These are phyloP conservation scores for Euryodendron excelsum DNA, from an alignment of 148 eudicot species.

Conservation along the genomic window DNA sequence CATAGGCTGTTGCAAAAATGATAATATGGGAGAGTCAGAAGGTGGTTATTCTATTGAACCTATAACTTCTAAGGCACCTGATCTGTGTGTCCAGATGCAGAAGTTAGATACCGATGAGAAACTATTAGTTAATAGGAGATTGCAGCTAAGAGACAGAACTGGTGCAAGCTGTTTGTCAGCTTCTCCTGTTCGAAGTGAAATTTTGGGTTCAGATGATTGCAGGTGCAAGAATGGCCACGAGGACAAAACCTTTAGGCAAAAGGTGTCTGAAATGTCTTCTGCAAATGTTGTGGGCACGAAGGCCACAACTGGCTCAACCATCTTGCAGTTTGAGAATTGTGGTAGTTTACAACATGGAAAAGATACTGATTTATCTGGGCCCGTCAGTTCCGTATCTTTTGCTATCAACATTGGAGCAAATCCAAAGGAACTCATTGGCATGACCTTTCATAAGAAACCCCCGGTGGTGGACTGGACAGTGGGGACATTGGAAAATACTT, in stretches of 20 bases:
- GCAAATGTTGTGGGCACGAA: slow-evolving; percentile 20
- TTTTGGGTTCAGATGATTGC: slow-evolving; percentile 14
- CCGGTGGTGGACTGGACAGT: slow-evolving; percentile 37
- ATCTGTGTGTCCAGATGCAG: slow-evolving; percentile 8
- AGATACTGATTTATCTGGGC: slow-evolving; percentile 1
- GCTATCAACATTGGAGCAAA: slow-evolving; percentile 24
- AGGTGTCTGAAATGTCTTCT: slow-evolving; percentile 17
- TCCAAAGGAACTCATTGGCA: slow-evolving; percentile 25
- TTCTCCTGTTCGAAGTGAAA: slow-evolving; percentile 20
- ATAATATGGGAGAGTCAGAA: slow-evolving; percentile 5
- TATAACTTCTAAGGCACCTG: slow-evolving; percentile 13
- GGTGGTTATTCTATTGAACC: background rate
- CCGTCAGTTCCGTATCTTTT: slow-evolving; percentile 15
- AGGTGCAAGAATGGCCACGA: slow-evolving; percentile 18
- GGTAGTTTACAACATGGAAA: slow-evolving; percentile 13
- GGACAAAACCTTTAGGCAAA: slow-evolving; percentile 13
- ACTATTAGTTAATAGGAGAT: slow-evolving; percentile 11
- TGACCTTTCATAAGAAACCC: slow-evolving; percentile 59
- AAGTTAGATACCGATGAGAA: slow-evolving; percentile 14
- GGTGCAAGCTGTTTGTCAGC: slow-evolving; percentile 4
- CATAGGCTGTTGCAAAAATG: background rate
- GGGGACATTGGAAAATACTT: slow-evolving; percentile 23
- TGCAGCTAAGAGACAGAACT: slow-evolving; percentile 18
- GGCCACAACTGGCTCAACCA: slow-evolving; percentile 17
- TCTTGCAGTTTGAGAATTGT: slow-evolving; percentile 16